Base-by-base conservation (phyloP, 129 eudicot species). In the Flaveria ramosissima region DNA sequence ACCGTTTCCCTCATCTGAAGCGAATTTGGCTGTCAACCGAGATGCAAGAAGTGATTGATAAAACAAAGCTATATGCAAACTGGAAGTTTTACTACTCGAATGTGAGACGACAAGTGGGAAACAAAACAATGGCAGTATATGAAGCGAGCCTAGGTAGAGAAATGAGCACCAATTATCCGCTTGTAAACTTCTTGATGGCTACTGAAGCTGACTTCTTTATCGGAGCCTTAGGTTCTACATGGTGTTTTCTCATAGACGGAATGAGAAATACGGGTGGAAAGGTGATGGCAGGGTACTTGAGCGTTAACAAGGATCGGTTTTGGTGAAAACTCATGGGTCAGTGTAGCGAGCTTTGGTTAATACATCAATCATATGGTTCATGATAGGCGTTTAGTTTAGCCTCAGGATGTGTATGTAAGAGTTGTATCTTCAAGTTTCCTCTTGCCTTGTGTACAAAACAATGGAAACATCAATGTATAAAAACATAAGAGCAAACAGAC, bases 211-310 rank as follows among this genome's bases (percentile, higher is more conserved):
- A 95, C 39, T 95, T 86, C 84, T 95, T 89, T 85, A 77, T 95
- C 0, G 99, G 99, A 46, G 99, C 99, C 16, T 83, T 95, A 84
- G 99, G 97, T 51, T 95, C 99, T 0, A 95, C 99, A 4, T 95
- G 97, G 97, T 91, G 97, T 85, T 95, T 76, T 79, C 92, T 95
- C 39, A 95, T 95, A 62, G 99, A 95, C 47, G 99, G 97, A 21
- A 95, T 95, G 99, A 86, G 99, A 79, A 95, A 88, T 65, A 95
- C 99, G 0, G 99, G 96, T 16, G 99, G 99, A 7, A 95, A 95
- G 72, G 99, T 95, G 14, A 95, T 91, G 99, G 88, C 99, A 0
- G 99, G 99, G 24, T 95, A 95, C 76, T 77, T 95, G 78, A 95
- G 97, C 42, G 99, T 95, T 70, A 95, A 95, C 83, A 89, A 95